A percentile compares a stretch with the other conserved stretches of the same genome.
These are phyloP conservation scores for Exophiala sp. DNA, from an alignment of 2,329 filamentous ascomycete species.

Conservation along the genomic window DNA sequence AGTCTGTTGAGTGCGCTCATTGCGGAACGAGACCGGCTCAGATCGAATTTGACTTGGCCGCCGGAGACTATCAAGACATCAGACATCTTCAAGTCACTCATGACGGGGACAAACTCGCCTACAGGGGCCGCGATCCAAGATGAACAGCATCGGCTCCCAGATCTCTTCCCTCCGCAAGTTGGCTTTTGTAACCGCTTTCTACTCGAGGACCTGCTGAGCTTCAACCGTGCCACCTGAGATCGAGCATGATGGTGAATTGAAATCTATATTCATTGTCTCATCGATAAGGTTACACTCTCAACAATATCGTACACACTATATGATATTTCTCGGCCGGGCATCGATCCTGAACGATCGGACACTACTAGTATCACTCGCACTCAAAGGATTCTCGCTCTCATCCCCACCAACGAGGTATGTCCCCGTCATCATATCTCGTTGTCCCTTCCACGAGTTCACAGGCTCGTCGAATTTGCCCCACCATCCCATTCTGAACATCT, in stretches of 20 bases:
- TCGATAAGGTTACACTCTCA: too few relatives aligned
- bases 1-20: conserved; percentile 11
- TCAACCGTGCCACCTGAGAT: too few relatives aligned
- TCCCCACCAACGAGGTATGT: neutral
- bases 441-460: conserved; percentile 5
- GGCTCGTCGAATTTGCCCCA: conserved; percentile 20
- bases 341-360: conserved; percentile 9
- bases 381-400: neutral
- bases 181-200: too few relatives aligned
- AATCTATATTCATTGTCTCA: too few relatives aligned
- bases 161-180: too few relatives aligned
- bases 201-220: too few relatives aligned
- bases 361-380: too few relatives aligned
- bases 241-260: too few relatives aligned
- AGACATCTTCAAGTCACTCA: conserved; percentile 1
- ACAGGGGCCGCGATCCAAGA: too few relatives aligned
- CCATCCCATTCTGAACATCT: conserved; percentile 24
- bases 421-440: neutral
- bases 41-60: conserved; percentile 1
- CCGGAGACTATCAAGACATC: conserved; percentile 8
- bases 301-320: too few relatives aligned
- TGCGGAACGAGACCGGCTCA: conserved; percentile 1
- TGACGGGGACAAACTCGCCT: neutral
- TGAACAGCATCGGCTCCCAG: too few relatives aligned
- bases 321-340: conserved; percentile 1